A percentile compares a stretch with the other conserved stretches of the same genome.
phyloP scores from a whole-genome alignment of 768 basidiomycete genomes.

The Boletales sp. region DNA sequence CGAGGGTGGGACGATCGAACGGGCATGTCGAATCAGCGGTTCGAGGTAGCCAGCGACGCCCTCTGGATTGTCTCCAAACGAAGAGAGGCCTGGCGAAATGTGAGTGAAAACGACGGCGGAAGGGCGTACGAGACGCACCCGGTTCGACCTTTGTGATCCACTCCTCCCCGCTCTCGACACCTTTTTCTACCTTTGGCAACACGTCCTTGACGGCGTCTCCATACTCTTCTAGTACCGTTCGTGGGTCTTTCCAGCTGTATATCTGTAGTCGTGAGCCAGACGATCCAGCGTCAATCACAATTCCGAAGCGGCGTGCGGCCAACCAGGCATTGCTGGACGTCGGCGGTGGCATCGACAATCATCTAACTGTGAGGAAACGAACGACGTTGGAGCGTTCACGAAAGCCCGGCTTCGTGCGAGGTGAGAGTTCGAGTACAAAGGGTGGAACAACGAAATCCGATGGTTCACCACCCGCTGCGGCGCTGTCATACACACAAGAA shows the following conservation, averaged over 20 bases:
- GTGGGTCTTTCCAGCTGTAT: conserved; percentile 93
- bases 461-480: conserved; percentile 2
- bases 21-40: conserved; percentile 82
- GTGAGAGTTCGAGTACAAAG: conserved; percentile 3
- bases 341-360: conserved; percentile 68
- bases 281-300: conserved; percentile 98
- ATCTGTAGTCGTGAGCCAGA: conserved; percentile 95
- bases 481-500: not conserved
- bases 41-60: conserved; percentile 71
- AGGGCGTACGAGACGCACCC: conserved; percentile 60
- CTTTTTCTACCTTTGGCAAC: conserved; percentile 89
- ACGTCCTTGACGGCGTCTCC: conserved; percentile 46
- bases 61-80: conserved; percentile 66
- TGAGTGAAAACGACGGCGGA: too few species aligned
- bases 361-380: conserved; percentile 26
- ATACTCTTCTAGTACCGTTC: conserved; percentile 50
- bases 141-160: conserved; percentile 95
- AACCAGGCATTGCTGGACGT: conserved; percentile 72
- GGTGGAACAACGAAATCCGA: not conserved
- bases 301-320: conserved; percentile 76
- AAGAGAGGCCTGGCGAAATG: conserved; percentile 89
- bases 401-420: conserved; percentile 15
- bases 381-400: conserved; percentile 14
- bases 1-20: conserved; percentile 80
- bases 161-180: conserved; percentile 70